These are phyloP conservation scores for Rhynchospora pubera DNA, from an alignment of 176 grass and related monocot species.

Conservation along the genomic window DNA sequence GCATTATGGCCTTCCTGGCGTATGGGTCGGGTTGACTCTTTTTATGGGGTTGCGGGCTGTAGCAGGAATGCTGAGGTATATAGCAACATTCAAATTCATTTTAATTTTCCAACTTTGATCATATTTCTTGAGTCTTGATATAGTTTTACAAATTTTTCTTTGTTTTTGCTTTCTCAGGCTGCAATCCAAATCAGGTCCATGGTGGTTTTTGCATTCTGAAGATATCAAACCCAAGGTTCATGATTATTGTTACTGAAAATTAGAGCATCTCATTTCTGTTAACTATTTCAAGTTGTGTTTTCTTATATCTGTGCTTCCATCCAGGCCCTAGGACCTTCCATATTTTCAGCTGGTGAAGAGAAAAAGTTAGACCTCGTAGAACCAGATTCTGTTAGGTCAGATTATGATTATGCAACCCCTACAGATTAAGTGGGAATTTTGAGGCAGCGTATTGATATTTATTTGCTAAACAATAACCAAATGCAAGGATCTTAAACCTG, in stretches of 20 bases:
- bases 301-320: not conserved
- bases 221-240: slow-evolving; percentile 41
- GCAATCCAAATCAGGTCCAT: slow-evolving; percentile 74
- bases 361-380: not conserved
- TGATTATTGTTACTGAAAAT: not conserved
- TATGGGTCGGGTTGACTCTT: slow-evolving; percentile 90
- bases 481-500: not conserved
- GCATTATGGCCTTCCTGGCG: slow-evolving; percentile 68
- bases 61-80: slow-evolving; percentile 71
- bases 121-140: not conserved
- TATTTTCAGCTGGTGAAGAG: not conserved
- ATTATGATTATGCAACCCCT: slow-evolving; percentile 4
- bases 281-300: not conserved
- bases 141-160: not conserved
- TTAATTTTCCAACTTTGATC: not conserved
- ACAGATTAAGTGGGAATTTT: not conserved
- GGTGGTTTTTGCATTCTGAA: slow-evolving; percentile 75
- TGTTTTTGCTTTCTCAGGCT: slow-evolving; percentile 39
- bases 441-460: not conserved
- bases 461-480: not conserved
- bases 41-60: slow-evolving; percentile 77
- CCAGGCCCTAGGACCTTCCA: not conserved
- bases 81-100: not conserved
- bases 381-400: not conserved
- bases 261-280: slow-evolving; percentile 4